Evolutionary conservation across 2,329 filamentous ascomycete genomes (phyloP).

Genomic region (Orbilia javanica): DNA sequence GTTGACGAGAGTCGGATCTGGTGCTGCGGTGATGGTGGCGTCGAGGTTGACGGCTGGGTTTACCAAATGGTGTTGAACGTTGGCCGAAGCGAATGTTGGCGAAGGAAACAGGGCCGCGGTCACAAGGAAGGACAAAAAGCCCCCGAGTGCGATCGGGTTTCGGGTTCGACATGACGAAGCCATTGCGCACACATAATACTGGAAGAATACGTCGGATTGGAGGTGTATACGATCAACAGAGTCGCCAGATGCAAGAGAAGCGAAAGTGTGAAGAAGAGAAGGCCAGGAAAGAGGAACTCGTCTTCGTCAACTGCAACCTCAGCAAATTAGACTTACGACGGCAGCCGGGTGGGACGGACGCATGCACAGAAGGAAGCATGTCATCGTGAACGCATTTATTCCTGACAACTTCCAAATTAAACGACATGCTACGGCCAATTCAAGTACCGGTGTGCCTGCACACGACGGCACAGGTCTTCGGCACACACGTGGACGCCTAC

Average conservation of each 20-base stretch:
- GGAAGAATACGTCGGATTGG: not conserved
- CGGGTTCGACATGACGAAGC: not conserved
- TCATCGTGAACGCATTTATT: slow-evolving; percentile 13
- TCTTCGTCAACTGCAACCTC: not conserved
- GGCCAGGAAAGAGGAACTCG: not conserved
- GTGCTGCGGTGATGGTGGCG: slow-evolving; percentile 46
- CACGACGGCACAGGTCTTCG: slow-evolving; percentile 4
- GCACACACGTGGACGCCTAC: slow-evolving; percentile 23
- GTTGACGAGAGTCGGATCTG: slow-evolving; percentile 41
- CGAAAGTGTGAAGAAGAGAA: no score
- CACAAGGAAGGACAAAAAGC: slow-evolving; percentile 1
- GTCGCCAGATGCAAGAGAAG: not conserved
- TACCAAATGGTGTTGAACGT: not conserved
- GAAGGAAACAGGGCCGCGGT: not conserved
- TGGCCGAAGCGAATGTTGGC: slow-evolving; percentile 9
- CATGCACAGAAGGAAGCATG: not conserved
- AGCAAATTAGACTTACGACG: not conserved
- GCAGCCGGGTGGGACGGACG: not conserved
- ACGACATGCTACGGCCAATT: not conserved
- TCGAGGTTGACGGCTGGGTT: slow-evolving; percentile 28
- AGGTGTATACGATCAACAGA: not conserved
- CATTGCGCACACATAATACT: slow-evolving; percentile 33
- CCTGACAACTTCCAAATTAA: slow-evolving; percentile 21
- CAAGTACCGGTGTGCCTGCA: not conserved
- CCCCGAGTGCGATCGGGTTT: not conserved